Conservation (phyloP, 2,329 filamentous ascomycete species). For the Colletotrichum spaethianum region DNA sequence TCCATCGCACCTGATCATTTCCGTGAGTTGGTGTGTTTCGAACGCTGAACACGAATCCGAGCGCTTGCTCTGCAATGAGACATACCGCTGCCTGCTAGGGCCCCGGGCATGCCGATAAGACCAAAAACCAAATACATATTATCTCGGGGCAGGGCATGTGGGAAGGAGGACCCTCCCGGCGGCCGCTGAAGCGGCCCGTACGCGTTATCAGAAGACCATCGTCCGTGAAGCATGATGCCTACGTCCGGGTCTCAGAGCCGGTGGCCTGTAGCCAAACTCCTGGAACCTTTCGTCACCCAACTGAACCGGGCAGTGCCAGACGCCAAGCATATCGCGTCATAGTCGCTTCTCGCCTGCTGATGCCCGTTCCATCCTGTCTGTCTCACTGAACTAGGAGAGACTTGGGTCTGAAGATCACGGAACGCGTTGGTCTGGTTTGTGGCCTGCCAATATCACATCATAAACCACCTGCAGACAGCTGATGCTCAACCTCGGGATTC, state of each 20-base stretch:
- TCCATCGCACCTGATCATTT: constrained; percentile 9
- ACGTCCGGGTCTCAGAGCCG: constrained; percentile 7
- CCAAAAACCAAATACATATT: background rate
- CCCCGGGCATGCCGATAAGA: background rate
- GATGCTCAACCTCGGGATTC: background rate
- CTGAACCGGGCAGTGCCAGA: background rate
- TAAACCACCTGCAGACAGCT: background rate
- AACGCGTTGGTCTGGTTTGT: background rate
- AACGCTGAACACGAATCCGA: constrained; percentile 2
- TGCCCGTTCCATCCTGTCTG: constrained; percentile 8
- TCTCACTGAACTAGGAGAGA: constrained; percentile 2
- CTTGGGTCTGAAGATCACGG: constrained; percentile 1
- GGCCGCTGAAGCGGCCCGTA: constrained; percentile 18
- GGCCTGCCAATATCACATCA: background rate
- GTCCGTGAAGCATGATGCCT: constrained; percentile 23
- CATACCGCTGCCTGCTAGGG: background rate
- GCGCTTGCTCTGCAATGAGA: background rate
- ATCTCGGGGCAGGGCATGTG: background rate
- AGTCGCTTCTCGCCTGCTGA: background rate
- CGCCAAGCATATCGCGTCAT: constrained; percentile 20
- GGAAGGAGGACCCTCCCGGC: background rate
- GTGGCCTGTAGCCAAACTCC: constrained; percentile 9
- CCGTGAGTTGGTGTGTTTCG: constrained; percentile 13
- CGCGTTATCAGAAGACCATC: constrained; percentile 6
- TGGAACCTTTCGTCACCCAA: constrained; percentile 4